Evolutionary conservation across 495 filamentous ascomycete species (phyloP).

Genomic region (Penicillium bialowiezense): DNA sequence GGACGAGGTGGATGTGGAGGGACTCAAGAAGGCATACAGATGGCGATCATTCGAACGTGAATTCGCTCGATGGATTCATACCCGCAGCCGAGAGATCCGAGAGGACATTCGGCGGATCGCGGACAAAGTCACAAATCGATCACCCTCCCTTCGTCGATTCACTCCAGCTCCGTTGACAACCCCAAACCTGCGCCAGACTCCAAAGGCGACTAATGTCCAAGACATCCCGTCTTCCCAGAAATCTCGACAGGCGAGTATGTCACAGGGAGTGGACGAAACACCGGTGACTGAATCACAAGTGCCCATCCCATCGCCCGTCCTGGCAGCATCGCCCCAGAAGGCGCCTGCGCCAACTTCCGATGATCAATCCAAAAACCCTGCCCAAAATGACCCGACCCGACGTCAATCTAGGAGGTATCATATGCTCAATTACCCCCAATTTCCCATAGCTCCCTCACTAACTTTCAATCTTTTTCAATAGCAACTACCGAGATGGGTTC

Average conservation of each 20-base stretch:
- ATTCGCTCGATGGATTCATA: slow-evolving; percentile 33
- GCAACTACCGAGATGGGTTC: slow-evolving; percentile 1
- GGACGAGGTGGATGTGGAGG: slow-evolving; percentile 22
- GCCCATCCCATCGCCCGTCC: background rate
- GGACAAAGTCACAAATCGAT: background rate
- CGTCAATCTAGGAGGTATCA: slow-evolving; percentile 2
- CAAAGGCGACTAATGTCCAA: background rate
- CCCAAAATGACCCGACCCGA: background rate
- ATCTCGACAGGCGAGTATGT: background rate
- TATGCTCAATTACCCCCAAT: background rate
- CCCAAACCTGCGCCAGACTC: background rate
- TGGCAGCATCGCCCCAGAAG: background rate
- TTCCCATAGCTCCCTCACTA: background rate
- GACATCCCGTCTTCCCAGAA: background rate
- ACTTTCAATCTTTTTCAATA: background rate
- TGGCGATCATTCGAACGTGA: slow-evolving; percentile 33
- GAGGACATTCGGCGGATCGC: slow-evolving; percentile 8
- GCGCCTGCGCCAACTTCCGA: background rate
- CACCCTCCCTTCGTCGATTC: background rate
- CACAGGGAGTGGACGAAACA: background rate
- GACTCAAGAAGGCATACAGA: slow-evolving; percentile 22
- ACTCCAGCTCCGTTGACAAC: background rate
- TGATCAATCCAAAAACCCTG: background rate
- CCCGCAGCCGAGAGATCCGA: slow-evolving; percentile 32
- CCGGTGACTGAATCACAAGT: background rate